A percentile compares a stretch with the other conserved stretches of the same genome.
Conservation (phyloP, 2,329 filamentous ascomycete species). For the Alternaria panax region DNA sequence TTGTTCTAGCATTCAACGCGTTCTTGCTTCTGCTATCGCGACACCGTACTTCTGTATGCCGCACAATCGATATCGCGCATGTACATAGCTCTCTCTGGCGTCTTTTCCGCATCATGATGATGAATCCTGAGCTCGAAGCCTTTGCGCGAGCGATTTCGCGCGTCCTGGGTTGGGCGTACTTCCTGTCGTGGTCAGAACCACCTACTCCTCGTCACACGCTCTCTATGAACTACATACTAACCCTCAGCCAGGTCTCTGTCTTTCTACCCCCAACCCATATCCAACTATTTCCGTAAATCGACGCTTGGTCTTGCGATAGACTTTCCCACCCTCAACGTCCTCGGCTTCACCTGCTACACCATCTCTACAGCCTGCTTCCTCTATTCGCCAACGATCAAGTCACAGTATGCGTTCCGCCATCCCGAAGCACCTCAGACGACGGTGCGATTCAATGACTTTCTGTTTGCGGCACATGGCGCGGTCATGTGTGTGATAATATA, state of each 20-base stretch:
- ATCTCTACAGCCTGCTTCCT: constrained; percentile 78
- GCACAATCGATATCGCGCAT: constrained; percentile 9
- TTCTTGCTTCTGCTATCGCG: not conserved
- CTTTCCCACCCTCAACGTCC: constrained; percentile 78
- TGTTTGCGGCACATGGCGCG: constrained; percentile 83
- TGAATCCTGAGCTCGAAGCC: constrained; percentile 26
- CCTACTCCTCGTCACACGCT: not conserved
- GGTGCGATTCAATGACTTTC: constrained; percentile 87
- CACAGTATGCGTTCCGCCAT: constrained; percentile 85
- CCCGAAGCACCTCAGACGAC: constrained; percentile 76
- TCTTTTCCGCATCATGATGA: constrained; percentile 1
- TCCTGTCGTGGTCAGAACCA: constrained; percentile 42
- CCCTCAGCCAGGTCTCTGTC: constrained; percentile 71
- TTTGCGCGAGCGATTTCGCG: constrained; percentile 46
- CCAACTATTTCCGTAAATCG: constrained; percentile 78
- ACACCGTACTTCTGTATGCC: not conserved
- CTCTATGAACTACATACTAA: not conserved
- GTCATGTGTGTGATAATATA: constrained; percentile 75
- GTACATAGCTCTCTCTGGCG: not conserved
- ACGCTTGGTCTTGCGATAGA: constrained; percentile 87
- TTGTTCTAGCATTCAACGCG: not conserved
- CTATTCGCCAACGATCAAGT: constrained; percentile 77
- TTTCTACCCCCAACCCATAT: constrained; percentile 89
- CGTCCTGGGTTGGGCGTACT: constrained; percentile 48
- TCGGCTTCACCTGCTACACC: constrained; percentile 78